Evolutionary conservation across 805 yeast species (phyloP), one percentile per base, ranked within the genome.

Genomic region (Nematodospora valgi): DNA sequence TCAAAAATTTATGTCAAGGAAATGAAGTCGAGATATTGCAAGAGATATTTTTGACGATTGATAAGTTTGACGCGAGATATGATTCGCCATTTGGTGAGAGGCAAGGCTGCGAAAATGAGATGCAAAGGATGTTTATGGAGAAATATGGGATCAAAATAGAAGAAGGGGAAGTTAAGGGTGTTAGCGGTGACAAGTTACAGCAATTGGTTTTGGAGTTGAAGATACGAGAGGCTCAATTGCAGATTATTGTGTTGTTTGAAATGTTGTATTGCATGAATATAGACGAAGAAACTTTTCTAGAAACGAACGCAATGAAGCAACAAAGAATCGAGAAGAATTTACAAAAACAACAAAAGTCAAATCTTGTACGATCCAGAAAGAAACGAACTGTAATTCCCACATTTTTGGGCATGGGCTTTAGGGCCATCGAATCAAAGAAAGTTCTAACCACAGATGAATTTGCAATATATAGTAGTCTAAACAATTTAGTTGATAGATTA

Each of bases 171-270:
- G 21, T 37, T 3, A 15, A 4, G 4, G 23, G 17, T 18, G 10
- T 21, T 21, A 8, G 9, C 10, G 29, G 44, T 6, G 57, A 56
- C 17, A 44, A 49, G 6, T 26, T 58, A 1, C 47, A 46, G 1
- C 61, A 55, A 11, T 40, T 71, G 1, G 47, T 62, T 2, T 50
- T 59, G 24, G 64, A 68, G 24, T 56, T 77, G 39, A 78, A 76
- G 42, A 59, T 72, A 2, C 56, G 82, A 23, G 83, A 78, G 43
- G 72, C 79, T 1, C 80, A 76, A 41, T 48, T 78, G 21, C 83
- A 78, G 46, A 57, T 76, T 0, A 44, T 78, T 2, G 40, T 76
- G 1, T 41, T 73, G 2, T 44, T 78, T 26, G 83, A 78, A 43
- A 37, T 74, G 3, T 50, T 77, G 3, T 43, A 51, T 15, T 31